Percentiles rank a stretch among this genome's conserved stretches.
Conservation (phyloP, 2,329 filamentous ascomycete species). For the Monilinia aucupariae region DNA sequence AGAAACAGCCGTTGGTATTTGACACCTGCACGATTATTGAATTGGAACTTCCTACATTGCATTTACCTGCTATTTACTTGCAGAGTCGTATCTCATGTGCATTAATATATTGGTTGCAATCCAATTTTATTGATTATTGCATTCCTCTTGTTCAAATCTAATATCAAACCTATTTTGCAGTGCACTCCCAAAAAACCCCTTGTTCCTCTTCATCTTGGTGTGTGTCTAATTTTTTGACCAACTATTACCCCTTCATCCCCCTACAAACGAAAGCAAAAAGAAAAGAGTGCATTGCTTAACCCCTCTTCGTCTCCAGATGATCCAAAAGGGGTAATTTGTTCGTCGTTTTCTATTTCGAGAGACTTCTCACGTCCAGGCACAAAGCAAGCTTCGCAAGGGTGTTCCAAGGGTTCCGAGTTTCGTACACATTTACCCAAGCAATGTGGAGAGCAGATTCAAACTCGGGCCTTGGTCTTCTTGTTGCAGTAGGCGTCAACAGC, state of each 20-base stretch:
- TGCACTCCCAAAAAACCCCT: background rate
- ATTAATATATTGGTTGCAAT: background rate
- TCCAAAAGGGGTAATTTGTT: background rate
- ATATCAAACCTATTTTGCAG: too few relatives aligned
- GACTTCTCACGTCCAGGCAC: background rate
- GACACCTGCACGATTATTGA: background rate
- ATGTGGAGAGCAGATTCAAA: background rate
- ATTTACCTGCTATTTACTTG: too few relatives aligned
- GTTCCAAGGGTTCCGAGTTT: background rate
- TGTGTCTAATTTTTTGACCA: background rate
- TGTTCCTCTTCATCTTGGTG: background rate
- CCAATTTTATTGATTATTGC: slow-evolving; percentile 1
- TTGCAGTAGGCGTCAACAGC: background rate
- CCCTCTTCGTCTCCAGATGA: background rate
- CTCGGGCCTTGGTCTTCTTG: too few relatives aligned
- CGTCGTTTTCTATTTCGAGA: slow-evolving; percentile 2
- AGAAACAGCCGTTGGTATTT: background rate
- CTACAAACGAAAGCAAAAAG: background rate
- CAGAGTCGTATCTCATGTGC: background rate
- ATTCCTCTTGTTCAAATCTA: background rate
- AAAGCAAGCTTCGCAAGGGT: background rate
- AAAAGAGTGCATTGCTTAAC: background rate
- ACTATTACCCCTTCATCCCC: background rate
- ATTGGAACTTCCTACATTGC: background rate
- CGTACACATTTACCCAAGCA: background rate